Evolutionary conservation across 2,329 filamentous ascomycete genomes (phyloP), one percentile per base, ranked within the genome.

Genomic region (Fusarium odoratissimum): DNA sequence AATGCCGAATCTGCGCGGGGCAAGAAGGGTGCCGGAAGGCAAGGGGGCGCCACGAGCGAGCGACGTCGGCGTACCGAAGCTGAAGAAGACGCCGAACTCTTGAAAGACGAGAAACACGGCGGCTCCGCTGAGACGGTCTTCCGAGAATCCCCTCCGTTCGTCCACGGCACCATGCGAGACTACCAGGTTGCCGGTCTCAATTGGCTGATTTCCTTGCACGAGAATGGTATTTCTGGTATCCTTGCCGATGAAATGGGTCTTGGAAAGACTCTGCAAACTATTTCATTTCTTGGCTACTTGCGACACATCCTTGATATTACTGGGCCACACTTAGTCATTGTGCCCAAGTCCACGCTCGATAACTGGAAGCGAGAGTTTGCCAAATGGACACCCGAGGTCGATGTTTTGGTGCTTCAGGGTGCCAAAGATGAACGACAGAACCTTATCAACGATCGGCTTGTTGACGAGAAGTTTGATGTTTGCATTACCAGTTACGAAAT

Each of bases 401-500:
- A 98, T 77, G 94, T 98, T 30, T 85, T 99, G 41, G 94, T 99
- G 16, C 88, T 99, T 12, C 96, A 98, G 81, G 96, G 96, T 72
- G 93, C 93, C 71, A 99, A 99, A 82, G 96, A 99, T 13, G 95
- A 98, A 83, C 93, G 96, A 48, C 90, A 95, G 71, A 86, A 90
- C 52, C 87, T 99, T 60, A 98, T 99, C 82, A 94, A 94, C 73
- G 94, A 97, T 21, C 93, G 94, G 8, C 87, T 99, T n/a, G 88
- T 97, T 23, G 93, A 97, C 67, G 95, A 98, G 81, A 94, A 97
- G 74, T 99, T 99, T 76, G 96, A 99, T 78, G 95, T 98, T 23
- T 98, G 95, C 84, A 93, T 99, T 80, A 99, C 96, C 19, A 98
- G 95, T 81, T 99, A 99, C 84, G 96, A 99, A 82, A 98, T 99